Percentiles rank a stretch among this genome's conserved stretches.
Conservation (phyloP, 2,329 filamentous ascomycete genomes). For the Diaporthe caulivora region DNA sequence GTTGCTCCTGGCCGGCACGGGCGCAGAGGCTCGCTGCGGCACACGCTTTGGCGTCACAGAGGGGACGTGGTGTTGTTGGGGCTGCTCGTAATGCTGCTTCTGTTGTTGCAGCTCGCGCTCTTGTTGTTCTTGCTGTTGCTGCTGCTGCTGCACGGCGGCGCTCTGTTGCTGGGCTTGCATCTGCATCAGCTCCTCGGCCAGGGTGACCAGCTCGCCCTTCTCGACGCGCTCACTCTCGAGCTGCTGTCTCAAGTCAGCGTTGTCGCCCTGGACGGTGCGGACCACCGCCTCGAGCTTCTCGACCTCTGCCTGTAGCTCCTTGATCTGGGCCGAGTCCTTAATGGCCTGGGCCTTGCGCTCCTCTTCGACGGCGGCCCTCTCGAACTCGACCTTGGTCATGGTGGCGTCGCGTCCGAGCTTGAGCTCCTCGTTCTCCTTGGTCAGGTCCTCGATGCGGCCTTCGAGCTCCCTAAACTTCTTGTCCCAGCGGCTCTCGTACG, state of each 20-base stretch:
- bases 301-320: slow-evolving; percentile 79
- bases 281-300: slow-evolving; percentile 82
- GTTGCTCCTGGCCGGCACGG: slow-evolving; percentile 29
- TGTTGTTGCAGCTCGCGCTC: slow-evolving; percentile 17
- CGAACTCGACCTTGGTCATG: slow-evolving; percentile 69
- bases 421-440: slow-evolving; percentile 81
- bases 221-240: slow-evolving; percentile 83
- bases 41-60: slow-evolving; percentile 35
- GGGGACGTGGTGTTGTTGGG: slow-evolving; percentile 24
- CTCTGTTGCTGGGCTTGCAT: slow-evolving; percentile 69
- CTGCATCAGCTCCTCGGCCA: slow-evolving; percentile 86
- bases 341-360: slow-evolving; percentile 70
- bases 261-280: slow-evolving; percentile 76
- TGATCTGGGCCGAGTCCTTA: slow-evolving; percentile 75
- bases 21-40: slow-evolving; percentile 37
- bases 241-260: slow-evolving; percentile 72
- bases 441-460: slow-evolving; percentile 74
- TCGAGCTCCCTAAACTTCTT: slow-evolving; percentile 88
- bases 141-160: slow-evolving; percentile 50
- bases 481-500: slow-evolving; percentile 88
- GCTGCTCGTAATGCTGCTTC: slow-evolving; percentile 10
- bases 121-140: slow-evolving; percentile 42
- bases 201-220: slow-evolving; percentile 84
- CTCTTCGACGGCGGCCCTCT: slow-evolving; percentile 57
- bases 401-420: slow-evolving; percentile 74